These are phyloP conservation scores for Chlamydomonas reinhardtii DNA, from an alignment of 163 green algal species.

Conservation along the genomic window DNA sequence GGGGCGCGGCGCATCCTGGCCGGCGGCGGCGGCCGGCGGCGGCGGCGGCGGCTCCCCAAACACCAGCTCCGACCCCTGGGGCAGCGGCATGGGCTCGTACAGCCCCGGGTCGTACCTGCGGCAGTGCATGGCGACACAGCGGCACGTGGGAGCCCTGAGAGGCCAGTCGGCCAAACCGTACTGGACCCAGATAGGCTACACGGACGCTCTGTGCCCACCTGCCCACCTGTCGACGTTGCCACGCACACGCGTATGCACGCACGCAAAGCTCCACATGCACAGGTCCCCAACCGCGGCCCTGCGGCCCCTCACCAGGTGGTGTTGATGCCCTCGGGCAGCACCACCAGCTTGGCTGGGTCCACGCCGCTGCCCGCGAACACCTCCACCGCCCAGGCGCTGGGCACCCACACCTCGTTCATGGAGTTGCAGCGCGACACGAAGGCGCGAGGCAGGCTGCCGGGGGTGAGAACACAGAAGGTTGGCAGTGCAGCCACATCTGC, in stretches of 20 bases:
- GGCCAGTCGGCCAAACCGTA: no score
- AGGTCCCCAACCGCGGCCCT: background rate
- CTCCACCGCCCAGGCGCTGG: slow-evolving; percentile 65
- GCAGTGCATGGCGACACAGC: no score
- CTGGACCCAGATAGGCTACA: no score
- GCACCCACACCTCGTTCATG: slow-evolving; percentile 88
- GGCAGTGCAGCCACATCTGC: background rate
- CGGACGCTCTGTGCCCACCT: no score
- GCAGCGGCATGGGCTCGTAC: slow-evolving; percentile 56
- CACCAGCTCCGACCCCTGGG: slow-evolving; percentile 24
- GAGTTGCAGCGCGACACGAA: slow-evolving; percentile 75
- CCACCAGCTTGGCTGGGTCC: slow-evolving; percentile 62
- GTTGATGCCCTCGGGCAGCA: slow-evolving; percentile 75
- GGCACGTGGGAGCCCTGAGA: no score
- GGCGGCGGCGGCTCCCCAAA: background rate
- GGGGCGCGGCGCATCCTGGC: background rate
- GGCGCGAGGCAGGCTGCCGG: slow-evolving; percentile 56
- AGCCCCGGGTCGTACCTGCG: slow-evolving; percentile 58
- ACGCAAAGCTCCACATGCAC: background rate
- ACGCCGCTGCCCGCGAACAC: slow-evolving; percentile 46
- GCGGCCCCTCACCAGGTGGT: slow-evolving; percentile 49
- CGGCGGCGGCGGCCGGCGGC: background rate
- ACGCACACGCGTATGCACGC: no score
- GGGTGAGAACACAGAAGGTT: background rate
- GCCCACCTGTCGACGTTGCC: no score